These are phyloP conservation scores for Ophiostoma sp. DNA, from an alignment of 2,329 filamentous ascomycete species.

Conservation along the genomic window DNA sequence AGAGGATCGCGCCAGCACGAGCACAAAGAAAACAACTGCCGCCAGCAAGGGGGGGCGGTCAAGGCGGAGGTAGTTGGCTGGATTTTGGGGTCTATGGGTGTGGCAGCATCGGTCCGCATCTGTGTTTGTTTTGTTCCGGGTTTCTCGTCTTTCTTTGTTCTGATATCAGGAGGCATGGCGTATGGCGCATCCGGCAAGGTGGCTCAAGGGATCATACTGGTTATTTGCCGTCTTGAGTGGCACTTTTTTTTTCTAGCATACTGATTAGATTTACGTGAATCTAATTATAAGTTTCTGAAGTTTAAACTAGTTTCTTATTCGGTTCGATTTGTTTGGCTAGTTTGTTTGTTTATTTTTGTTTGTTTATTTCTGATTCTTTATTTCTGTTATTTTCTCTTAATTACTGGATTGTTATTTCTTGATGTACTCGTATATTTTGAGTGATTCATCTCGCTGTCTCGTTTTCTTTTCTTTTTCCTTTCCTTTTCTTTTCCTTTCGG, in stretches of 20 bases:
- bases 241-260: background rate
- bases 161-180: background rate
- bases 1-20: conserved; percentile 29
- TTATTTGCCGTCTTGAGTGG: background rate
- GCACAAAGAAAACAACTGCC: conserved; percentile 39
- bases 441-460: no score
- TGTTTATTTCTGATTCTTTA: background rate
- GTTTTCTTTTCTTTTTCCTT: background rate
- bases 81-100: background rate
- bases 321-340: background rate
- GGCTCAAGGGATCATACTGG: background rate
- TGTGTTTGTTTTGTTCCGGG: background rate
- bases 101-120: background rate
- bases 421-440: no score
- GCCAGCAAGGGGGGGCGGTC: conserved; percentile 35
- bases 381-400: no score
- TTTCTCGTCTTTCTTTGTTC: background rate
- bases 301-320: no score
- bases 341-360: background rate
- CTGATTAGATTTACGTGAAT: background rate
- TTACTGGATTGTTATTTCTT: no score
- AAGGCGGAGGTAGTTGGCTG: background rate
- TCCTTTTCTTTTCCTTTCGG: background rate
- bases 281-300: background rate
- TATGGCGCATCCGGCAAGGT: background rate